Percentiles rank a stretch among this genome's conserved stretches.
phyloP scores from a whole-genome alignment of 225 moss, liverwort and hornwort genomes.

The Anthoceros angustus region DNA sequence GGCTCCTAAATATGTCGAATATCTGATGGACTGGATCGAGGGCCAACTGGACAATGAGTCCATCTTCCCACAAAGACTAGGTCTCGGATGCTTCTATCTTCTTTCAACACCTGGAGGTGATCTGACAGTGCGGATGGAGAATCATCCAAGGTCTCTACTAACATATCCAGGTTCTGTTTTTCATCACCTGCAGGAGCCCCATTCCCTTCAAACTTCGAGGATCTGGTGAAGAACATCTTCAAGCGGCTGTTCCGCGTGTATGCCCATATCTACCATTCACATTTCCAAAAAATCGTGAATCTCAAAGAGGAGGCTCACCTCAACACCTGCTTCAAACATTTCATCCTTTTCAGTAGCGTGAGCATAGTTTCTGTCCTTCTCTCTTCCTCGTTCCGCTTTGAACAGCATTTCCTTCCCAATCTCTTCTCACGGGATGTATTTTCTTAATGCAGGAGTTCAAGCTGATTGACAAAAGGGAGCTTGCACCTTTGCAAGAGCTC shows the following conservation, averaged over 20 bases:
- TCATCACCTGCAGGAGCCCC: slow-evolving; percentile 45
- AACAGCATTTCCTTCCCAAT: neutral
- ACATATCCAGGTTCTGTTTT: neutral
- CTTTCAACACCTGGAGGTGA: no score
- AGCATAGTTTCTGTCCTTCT: slow-evolving; percentile 4
- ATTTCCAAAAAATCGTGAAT: slow-evolving; percentile 97
- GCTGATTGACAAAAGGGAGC: slow-evolving; percentile 97
- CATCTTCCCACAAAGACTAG: slow-evolving; percentile 95
- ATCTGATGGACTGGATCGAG: slow-evolving; percentile 99
- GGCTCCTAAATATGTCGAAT: slow-evolving; percentile 95
- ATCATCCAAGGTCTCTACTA: neutral
- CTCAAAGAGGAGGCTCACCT: slow-evolving; percentile 96
- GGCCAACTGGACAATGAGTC: slow-evolving; percentile 94
- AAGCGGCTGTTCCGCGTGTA: slow-evolving; percentile 96
- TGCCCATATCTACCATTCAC: slow-evolving; percentile 96
- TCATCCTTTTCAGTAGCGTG: slow-evolving; percentile 96
- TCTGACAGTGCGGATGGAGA: neutral
- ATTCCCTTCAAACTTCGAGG: slow-evolving; percentile 83
- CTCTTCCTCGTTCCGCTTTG: neutral
- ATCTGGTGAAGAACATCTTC: slow-evolving; percentile 91
- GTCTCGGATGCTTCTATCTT: slow-evolving; percentile 12
- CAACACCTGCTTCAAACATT: slow-evolving; percentile 99
- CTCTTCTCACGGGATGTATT: neutral
- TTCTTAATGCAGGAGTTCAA: slow-evolving; percentile 49
- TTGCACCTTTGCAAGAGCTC: slow-evolving; percentile 95